Base-by-base conservation (phyloP, 2,329 filamentous ascomycete species). In the Alternaria sp. region DNA sequence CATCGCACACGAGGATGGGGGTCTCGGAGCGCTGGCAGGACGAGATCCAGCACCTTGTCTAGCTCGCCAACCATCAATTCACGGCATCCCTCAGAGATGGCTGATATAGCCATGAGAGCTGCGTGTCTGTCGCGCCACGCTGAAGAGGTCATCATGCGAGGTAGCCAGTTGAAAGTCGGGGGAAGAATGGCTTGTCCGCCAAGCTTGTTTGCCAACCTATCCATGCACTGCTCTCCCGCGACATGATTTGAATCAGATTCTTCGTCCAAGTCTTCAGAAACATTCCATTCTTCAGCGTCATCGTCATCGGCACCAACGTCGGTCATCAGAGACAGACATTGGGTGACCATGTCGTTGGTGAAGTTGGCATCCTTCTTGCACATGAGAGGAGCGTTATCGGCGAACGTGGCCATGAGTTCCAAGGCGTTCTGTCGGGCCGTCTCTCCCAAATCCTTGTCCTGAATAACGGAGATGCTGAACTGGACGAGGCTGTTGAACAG, bases 161-260 rank as follows among this genome's bases (percentile, higher is more conserved):
- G 95, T 40, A 99, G 88, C 95, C 95, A 99, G 78, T 91, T 91
- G 81, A 98, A 99, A 0, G 94, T 98, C 1, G 94, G 94, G 30
- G 92, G 92, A 20, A 99, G 84, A 59, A 99, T 91, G n/a, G 92
- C 90, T 73, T 92, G 86, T n/a, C 95, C 95, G 59, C 95, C 95
- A 36, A 99, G 90, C 81, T 97, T 97, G 84, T 98, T 99, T 57
- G 95, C 94, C 55, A 99, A 85, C 59, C 95, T 89, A 78, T 99
- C 95, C 94, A 99, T 98, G 70, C 93, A 96, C 81, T 99, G 95
- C 81, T 99, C 95, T 62, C 95, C 95, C 44, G 94, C 95, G 67
- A 99, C 94, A 75, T 99, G 95, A 78, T 99, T 99, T 64, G 93
- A 88, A 74, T 99, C 95, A 75, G 93, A 97, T 81, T 99, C 95